Conservation (phyloP, 139 green algal genomes). For the Picochlorum sp. region DNA sequence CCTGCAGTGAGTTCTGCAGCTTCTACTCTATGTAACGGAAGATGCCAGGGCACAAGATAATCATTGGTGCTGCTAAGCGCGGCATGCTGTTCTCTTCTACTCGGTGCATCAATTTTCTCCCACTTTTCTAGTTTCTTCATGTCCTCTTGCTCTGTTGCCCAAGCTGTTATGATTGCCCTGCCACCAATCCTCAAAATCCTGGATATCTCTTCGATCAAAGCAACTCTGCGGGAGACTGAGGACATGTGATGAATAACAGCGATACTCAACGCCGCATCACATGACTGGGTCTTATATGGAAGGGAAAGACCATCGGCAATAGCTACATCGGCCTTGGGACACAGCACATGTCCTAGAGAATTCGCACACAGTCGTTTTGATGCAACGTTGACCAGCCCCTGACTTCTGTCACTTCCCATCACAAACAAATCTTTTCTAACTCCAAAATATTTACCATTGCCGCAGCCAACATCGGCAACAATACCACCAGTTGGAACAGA, state of each 20-base stretch:
- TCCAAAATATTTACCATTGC: conserved; percentile 96
- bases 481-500: conserved; percentile 45
- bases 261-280: conserved; percentile 88
- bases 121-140: conserved; percentile 81
- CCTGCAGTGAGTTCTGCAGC: conserved; percentile 10
- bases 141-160: conserved; percentile 88
- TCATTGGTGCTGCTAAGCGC: conserved; percentile 31
- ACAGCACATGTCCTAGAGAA: neutral
- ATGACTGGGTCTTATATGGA: conserved; percentile 51
- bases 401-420: conserved; percentile 62
- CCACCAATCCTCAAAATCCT: conserved; percentile 57
- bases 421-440: conserved; percentile 61
- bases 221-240: conserved; percentile 41
- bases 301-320: conserved; percentile 71
- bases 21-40: conserved; percentile 79
- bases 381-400: conserved; percentile 38
- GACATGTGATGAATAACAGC: conserved; percentile 93
- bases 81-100: neutral
- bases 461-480: conserved; percentile 87
- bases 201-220: conserved; percentile 64
- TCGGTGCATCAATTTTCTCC: conserved; percentile 28
- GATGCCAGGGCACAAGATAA: conserved; percentile 95
- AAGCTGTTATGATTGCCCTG: conserved; percentile 72
- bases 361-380: conserved; percentile 18
- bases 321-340: conserved; percentile 56